Base-by-base conservation (phyloP, 129 eudicot genomes). In the Tanacetum coccineum region DNA sequence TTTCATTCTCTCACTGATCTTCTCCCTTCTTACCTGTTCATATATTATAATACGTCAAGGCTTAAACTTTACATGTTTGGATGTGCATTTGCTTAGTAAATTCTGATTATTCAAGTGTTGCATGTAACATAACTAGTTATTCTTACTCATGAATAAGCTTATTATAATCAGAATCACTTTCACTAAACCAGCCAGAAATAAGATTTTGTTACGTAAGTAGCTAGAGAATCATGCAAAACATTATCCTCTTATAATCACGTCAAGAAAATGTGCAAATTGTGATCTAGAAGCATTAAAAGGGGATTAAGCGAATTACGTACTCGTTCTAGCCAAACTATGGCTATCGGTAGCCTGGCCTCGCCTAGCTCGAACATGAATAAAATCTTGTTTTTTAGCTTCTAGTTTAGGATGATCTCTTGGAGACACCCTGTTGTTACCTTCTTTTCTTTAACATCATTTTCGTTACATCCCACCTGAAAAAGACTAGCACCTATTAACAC, bases 261-360 rank as follows among this genome's bases (percentile, higher is more conserved):
- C n/a, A n/a, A n/a, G 15, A 52, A 62, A 61, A 71, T 40, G 64
- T 52, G 18, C 39, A 30, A 22, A 18, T 10, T 19, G 3, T 52
- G 4, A n/a, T 13, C 13, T 19, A 53, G 42, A 20, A 40, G 9
- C 36, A 3, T 22, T 0, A 9, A 19, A 44, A 36, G n/a, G n/a
- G 42, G 42, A 36, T 1, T 36, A 36, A 54, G 2, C 3, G 19
- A 18, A 30, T 42, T 8, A 67, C 92, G 61, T 76, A 93, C 99
- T 66, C 99, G 80, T 78, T 93, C 99, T n/a, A n/a, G 99, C 99
- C 65, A 93, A 81, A 75, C 99, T 93, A 71, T 93, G 99, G 83
- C 95, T 93, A 66, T 93, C 99, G 13, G 99, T 93, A 59, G 99
- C 99, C 74, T 93, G 99, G 54, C 99, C 99, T n/a, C 99, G 79